Evolutionary conservation across 2,329 filamentous ascomycete genomes (phyloP), one percentile per base, ranked within the genome.

Genomic region (Microcyclosporella mali): DNA sequence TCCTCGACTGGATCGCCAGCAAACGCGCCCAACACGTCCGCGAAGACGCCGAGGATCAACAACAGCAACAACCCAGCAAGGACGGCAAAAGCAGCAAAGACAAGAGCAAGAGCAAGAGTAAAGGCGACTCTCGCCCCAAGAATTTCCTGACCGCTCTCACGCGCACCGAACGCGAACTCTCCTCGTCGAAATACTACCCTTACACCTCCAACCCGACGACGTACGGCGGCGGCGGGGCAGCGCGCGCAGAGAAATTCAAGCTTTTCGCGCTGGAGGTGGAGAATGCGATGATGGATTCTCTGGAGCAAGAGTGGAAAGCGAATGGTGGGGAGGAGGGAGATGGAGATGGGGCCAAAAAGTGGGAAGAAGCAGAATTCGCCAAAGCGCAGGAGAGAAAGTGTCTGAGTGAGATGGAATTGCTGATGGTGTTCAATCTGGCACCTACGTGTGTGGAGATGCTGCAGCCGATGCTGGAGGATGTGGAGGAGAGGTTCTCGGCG

Each of bases 401-500:
- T 18, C 42, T 65, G 45, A 64, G 59, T 21, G 59, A 62, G 47
- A 53, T 59, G 31, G 62, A 65, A 43, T 37, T 59, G 34, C 44
- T 64, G 33, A 58, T 61, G 51, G 40, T 65, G 7, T 55, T 57
- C 34, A 65, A 65, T 38, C 53, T 57, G 29, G 58, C 60, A 33
- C 62, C 62, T 28, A 49, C 49, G 39, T 52, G 54, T 16, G 45
- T 58, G 10, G 57, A 62, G 49, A 56, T 60, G 47, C 40, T 65
- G 42, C 51, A 62, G 49, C 59, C 60, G 9, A 63, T 64, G 55
- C 56, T 65, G 25, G 62, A 64, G 48, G 58, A 60, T 41, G 46
- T 50, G 25, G 62, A 63, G 32, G 58, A 59, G 16, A 45, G 62
- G 21, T 64, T 61, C 21, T 55, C 55, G 1, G 42, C 43, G 0